Conservation (phyloP, 179 eudicot genomes). For the Carnegiea gigantea region DNA sequence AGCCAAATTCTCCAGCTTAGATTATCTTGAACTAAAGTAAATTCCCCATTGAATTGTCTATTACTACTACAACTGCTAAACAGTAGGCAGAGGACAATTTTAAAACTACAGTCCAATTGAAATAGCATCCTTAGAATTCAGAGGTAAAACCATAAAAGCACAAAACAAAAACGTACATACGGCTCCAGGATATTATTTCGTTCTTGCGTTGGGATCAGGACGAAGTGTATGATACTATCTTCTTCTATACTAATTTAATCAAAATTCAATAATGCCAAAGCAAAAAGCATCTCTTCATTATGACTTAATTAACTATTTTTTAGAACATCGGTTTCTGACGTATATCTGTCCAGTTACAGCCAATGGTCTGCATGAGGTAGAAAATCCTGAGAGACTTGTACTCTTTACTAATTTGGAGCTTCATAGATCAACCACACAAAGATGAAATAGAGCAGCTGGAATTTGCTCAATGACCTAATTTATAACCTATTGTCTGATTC, state of each 20-base stretch:
- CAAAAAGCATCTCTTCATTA: not conserved
- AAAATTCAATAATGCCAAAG: not conserved
- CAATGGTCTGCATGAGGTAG: constrained; percentile 1
- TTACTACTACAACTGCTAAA: not conserved
- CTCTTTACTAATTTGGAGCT: not conserved
- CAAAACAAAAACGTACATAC: no score
- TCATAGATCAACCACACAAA: not conserved
- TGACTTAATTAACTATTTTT: not conserved
- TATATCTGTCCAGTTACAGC: not conserved
- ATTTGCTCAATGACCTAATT: constrained; percentile 4
- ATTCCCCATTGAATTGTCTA: not conserved
- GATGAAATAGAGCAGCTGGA: not conserved
- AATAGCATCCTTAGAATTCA: no score
- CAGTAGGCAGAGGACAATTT: not conserved
- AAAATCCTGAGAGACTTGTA: not conserved
- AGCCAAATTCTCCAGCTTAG: not conserved
- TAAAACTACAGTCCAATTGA: no score
- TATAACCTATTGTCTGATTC: not conserved
- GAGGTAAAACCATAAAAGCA: no score
- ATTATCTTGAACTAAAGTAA: not conserved
- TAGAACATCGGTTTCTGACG: not conserved
- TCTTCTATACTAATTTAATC: not conserved
- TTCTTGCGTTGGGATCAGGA: not conserved
- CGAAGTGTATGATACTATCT: not conserved
- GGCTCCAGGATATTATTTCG: no score